A percentile compares a stretch with the other conserved stretches of the same genome.
Evolutionary conservation across 148 eudicot species (phyloP).

Genomic region (Cornus florida): DNA sequence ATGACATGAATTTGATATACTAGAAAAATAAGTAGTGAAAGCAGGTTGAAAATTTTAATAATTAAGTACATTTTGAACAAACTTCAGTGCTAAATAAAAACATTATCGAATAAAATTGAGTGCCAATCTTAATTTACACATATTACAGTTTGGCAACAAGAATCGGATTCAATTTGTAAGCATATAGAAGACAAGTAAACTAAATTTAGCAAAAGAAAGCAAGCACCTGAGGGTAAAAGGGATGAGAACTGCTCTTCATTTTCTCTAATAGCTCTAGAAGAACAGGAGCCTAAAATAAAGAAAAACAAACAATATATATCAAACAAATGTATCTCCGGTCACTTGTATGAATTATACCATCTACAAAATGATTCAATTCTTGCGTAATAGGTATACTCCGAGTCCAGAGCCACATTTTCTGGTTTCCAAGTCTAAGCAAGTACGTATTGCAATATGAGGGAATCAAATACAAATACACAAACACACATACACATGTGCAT

Average conservation of each 20-base stretch:
- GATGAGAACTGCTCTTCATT: slow-evolving; percentile 64
- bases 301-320: background rate
- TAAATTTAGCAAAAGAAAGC: slow-evolving; percentile 1
- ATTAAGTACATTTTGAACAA: background rate
- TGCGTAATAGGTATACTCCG: background rate
- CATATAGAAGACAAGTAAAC: background rate
- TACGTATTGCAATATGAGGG: background rate
- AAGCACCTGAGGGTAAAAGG: slow-evolving; percentile 84
- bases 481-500: too few relatives aligned
- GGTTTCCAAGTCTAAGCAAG: background rate
- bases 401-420: background rate
- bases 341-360: background rate
- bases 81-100: background rate
- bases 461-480: background rate
- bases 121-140: too few relatives aligned
- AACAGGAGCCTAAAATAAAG: slow-evolving; percentile 63
- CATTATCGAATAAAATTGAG: background rate
- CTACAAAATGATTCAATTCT: background rate
- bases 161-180: background rate
- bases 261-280: slow-evolving; percentile 74
- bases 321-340: background rate
- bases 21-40: background rate
- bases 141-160: background rate
- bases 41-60: background rate
- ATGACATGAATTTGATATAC: background rate